phyloP scores from a whole-genome alignment of 805 yeast species.

The Pichia scutulata region DNA sequence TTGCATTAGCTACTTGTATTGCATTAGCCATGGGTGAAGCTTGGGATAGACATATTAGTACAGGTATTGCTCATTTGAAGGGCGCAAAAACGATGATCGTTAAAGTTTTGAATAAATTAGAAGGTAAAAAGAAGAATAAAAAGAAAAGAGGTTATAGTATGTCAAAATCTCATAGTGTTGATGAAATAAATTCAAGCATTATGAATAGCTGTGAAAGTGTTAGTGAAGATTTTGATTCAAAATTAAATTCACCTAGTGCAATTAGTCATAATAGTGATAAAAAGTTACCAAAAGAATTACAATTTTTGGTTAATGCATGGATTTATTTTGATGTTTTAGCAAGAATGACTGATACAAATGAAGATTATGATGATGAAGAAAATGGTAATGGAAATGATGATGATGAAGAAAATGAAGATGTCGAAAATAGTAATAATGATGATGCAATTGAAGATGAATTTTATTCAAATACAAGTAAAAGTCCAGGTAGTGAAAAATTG shows the following conservation, averaged over 20 bases:
- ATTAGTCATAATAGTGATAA: slow-evolving; percentile 2
- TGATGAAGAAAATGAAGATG: neutral
- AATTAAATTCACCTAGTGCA: neutral
- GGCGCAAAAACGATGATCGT: slow-evolving; percentile 60
- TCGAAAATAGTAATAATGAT: neutral
- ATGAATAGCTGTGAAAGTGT: neutral
- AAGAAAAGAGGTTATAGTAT: slow-evolving; percentile 7
- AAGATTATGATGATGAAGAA: slow-evolving; percentile 31
- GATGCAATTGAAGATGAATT: neutral
- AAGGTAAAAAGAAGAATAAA: slow-evolving; percentile 10
- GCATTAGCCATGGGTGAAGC: slow-evolving; percentile 58
- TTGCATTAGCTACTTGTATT: slow-evolving; percentile 58
- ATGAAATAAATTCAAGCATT: neutral
- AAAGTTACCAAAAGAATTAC: slow-evolving; percentile 36
- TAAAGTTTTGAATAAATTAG: slow-evolving; percentile 31
- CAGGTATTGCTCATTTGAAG: slow-evolving; percentile 61
- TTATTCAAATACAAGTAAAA: neutral
- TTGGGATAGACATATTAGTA: slow-evolving; percentile 60
- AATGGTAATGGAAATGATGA: slow-evolving; percentile 5
- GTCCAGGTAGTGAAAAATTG: neutral
- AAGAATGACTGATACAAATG: slow-evolving; percentile 46
- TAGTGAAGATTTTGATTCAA: neutral
- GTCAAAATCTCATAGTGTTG: neutral
- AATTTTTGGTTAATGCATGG: slow-evolving; percentile 56
- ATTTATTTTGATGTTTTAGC: slow-evolving; percentile 61